Percentiles rank a stretch among this genome's conserved stretches.
phyloP scores from a whole-genome alignment of 352 stramenopile species.

The Phytophthora colocasiae region DNA sequence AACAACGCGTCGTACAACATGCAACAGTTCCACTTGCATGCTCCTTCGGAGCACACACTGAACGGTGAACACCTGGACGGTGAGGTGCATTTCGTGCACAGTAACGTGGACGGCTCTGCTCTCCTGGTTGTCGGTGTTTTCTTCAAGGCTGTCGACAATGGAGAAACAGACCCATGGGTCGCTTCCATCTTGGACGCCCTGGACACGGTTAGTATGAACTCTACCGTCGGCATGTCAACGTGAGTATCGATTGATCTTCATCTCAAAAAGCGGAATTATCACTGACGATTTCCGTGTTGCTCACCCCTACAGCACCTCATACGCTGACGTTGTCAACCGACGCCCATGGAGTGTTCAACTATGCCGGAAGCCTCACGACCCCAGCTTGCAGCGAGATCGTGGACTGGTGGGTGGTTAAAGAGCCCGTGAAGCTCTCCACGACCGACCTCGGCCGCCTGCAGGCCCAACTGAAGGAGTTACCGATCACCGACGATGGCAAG shows the following conservation, averaged over 20 bases:
- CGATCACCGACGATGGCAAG: conserved; percentile 36
- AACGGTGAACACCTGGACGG: conserved; percentile 42
- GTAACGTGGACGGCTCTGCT: conserved; percentile 28
- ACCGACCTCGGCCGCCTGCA: conserved; percentile 36
- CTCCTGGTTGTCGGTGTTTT: conserved; percentile 50
- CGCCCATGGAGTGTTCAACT: conserved; percentile 40
- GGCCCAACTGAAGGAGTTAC: conserved; percentile 30
- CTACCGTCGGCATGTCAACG: conserved; percentile 26
- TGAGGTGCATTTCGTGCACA: conserved; percentile 61
- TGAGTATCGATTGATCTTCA: conserved; percentile 4
- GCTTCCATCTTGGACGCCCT: conserved; percentile 33
- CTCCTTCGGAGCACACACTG: conserved; percentile 55
- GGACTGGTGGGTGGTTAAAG: conserved; percentile 43
- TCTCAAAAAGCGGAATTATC: neutral
- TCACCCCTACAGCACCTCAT: conserved; percentile 25
- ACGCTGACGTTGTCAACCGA: conserved; percentile 59
- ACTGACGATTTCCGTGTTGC: neutral
- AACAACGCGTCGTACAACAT: conserved; percentile 36
- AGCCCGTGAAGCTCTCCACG: conserved; percentile 31
- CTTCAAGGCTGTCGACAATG: conserved; percentile 17
- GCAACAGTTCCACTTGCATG: conserved; percentile 50
- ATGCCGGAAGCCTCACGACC: conserved; percentile 42
- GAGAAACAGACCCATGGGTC: conserved; percentile 34
- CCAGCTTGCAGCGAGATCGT: conserved; percentile 43
- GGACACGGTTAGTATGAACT: conserved; percentile 33